Base-by-base conservation (phyloP, 345 rosid genomes). In the Eutrema heterophyllum region DNA sequence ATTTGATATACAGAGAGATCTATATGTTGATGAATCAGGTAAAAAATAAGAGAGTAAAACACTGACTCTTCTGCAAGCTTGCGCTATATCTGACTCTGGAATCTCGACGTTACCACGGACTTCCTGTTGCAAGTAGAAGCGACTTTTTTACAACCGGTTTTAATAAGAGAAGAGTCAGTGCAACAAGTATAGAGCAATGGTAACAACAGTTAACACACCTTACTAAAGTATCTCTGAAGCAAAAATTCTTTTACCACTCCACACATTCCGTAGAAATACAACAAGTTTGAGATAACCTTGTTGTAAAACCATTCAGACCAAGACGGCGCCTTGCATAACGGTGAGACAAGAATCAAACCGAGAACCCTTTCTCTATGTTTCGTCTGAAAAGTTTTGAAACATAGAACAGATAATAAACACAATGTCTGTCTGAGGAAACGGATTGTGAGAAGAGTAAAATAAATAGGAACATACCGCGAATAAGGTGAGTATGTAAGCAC, bases 251-350 rank as follows among this genome's bases (percentile, higher is more conserved):
- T 89, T 44, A 91, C 83, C 72, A 94, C 75, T 58, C 92, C 91
- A 78, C 95, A 91, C 93, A 86, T 86, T 61, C 98, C 98, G 29
- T 91, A 94, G 75, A 84, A 94, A 80, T 88, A 91, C 51, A 94
- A 82, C 70, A 94, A 81, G 77, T 89, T 91, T 55, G 89, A 73
- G 74, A 85, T 77, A 63, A 88, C 91, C 89, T 87, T 92, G 78
- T 92, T 90, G 75, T 83, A 92, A 52, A 92, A 82, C 98, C 98
- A 92, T 77, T 86, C 97, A 56, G 93, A 82, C 99, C 99, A 95
- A 51, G 99, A 88, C 10, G 99, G 99, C 4, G 93, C 83, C 74
- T 79, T 89, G 88, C 97, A 95, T 41, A 95, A 26, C 16, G 99
- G 99, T 45, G 99, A 95, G 61, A 95, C 77, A 68, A 95, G 93